A percentile compares a stretch with the other conserved stretches of the same genome.
Conservation (phyloP, 108 stramenopile genomes). For the Conticribra guillardii region DNA sequence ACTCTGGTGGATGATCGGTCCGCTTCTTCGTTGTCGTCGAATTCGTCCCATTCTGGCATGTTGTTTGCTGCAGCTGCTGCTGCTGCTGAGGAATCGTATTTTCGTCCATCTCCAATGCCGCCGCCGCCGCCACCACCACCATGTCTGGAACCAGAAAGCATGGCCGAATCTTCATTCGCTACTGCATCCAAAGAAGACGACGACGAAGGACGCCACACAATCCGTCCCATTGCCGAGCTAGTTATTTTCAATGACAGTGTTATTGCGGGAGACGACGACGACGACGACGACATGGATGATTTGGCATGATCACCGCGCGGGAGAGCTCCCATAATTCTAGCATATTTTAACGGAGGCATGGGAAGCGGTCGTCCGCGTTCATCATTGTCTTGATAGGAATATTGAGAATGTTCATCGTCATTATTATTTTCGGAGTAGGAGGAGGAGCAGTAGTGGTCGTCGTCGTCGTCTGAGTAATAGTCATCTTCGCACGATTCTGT, state of each 20-base stretch:
- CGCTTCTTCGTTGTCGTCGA: constrained; percentile 21
- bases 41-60: constrained; percentile 15
- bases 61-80: not conserved
- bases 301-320: constrained; percentile 18
- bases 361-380: constrained; percentile 22
- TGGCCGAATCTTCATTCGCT: constrained; percentile 5
- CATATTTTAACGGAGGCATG: constrained; percentile 47
- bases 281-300: no score
- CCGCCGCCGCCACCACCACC: not conserved
- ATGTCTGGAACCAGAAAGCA: constrained; percentile 20
- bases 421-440: not conserved
- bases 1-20: not conserved
- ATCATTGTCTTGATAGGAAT: constrained; percentile 34
- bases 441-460: not conserved
- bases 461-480: not conserved
- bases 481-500: constrained; percentile 18
- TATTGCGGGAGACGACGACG: constrained; percentile 2
- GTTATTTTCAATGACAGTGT: constrained; percentile 32
- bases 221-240: constrained; percentile 32
- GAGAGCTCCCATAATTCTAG: constrained; percentile 36
- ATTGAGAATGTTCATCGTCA: constrained; percentile 26
- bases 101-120: not conserved
- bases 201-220: constrained; percentile 24
- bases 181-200: not conserved
- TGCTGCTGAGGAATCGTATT: not conserved